phyloP scores from a whole-genome alignment of 345 rosid species.

The Crucihimalaya himalaica region DNA sequence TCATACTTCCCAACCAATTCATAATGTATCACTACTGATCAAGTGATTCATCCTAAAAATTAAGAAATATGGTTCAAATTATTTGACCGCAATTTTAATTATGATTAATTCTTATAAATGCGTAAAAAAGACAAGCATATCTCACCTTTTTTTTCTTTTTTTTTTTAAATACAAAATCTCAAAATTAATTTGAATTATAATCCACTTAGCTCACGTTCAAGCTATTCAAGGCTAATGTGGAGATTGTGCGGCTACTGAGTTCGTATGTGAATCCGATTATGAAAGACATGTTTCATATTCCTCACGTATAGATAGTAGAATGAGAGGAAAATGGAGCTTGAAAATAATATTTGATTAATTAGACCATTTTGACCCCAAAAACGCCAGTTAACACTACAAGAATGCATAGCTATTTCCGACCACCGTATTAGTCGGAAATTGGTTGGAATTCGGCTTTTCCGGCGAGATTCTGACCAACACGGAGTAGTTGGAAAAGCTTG shows the following conservation, averaged over 20 bases:
- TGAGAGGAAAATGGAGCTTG: neutral
- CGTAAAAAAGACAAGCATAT: neutral
- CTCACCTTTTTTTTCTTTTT: no score
- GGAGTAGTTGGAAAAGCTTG: no score
- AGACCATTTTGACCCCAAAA: slow-evolving; percentile 1
- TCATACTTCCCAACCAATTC: neutral
- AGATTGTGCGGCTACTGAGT: neutral
- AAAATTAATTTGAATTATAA: neutral
- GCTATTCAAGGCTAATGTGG: neutral
- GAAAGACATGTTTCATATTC: neutral
- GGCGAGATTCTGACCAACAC: no score
- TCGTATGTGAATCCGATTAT: no score
- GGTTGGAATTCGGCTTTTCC: no score
- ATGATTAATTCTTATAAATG: neutral
- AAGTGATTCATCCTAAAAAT: neutral
- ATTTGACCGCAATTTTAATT: neutral
- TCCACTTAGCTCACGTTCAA: no score
- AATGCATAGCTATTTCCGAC: no score
- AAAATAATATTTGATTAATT: neutral
- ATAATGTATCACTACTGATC: neutral
- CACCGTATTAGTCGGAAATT: no score
- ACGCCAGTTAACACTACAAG: no score
- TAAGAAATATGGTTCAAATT: neutral
- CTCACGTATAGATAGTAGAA: neutral
- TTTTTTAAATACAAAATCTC: neutral